Evolutionary conservation across 768 basidiomycete genomes (phyloP).

Genomic region (Gymnopilus dilepis): DNA sequence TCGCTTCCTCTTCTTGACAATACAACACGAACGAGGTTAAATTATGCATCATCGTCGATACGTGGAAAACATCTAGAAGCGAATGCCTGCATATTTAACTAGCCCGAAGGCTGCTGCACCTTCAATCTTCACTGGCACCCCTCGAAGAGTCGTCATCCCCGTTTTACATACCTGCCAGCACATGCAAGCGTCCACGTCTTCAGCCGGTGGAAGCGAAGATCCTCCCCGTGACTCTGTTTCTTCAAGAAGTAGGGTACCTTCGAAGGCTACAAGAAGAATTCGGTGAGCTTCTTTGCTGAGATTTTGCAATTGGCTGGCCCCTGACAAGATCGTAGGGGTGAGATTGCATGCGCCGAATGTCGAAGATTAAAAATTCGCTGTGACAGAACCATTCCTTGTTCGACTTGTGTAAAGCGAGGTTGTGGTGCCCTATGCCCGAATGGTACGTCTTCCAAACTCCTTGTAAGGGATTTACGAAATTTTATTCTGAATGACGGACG

Average conservation of each 20-base stretch:
- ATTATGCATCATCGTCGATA: slow-evolving; percentile 13
- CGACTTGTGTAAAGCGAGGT: slow-evolving; percentile 57
- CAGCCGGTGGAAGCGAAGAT: slow-evolving; percentile 1
- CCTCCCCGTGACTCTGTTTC: slow-evolving; percentile 14
- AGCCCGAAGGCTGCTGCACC: background rate
- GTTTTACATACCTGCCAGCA: slow-evolving; percentile 3
- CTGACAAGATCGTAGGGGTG: slow-evolving; percentile 34
- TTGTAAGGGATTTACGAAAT: background rate
- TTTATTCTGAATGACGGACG: slow-evolving; percentile 3
- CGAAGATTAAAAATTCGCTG: slow-evolving; percentile 49
- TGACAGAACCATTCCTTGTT: slow-evolving; percentile 46
- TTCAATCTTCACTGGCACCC: slow-evolving; percentile 4
- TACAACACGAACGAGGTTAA: slow-evolving; percentile 18
- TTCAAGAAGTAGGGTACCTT: slow-evolving; percentile 26
- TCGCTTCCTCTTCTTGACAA: slow-evolving; percentile 22
- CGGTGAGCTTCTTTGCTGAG: slow-evolving; percentile 31
- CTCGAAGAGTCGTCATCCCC: background rate
- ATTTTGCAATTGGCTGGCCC: background rate
- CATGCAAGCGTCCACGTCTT: slow-evolving; percentile 8
- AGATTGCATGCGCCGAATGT: slow-evolving; percentile 51
- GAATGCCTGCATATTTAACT: slow-evolving; percentile 2
- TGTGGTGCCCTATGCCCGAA: slow-evolving; percentile 58
- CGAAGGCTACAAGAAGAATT: slow-evolving; percentile 45
- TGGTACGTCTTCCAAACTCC: slow-evolving; percentile 36
- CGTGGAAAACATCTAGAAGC: slow-evolving; percentile 5